These are phyloP conservation scores for Cyclocybe aegerita DNA, from an alignment of 768 basidiomycete species.

Conservation along the genomic window DNA sequence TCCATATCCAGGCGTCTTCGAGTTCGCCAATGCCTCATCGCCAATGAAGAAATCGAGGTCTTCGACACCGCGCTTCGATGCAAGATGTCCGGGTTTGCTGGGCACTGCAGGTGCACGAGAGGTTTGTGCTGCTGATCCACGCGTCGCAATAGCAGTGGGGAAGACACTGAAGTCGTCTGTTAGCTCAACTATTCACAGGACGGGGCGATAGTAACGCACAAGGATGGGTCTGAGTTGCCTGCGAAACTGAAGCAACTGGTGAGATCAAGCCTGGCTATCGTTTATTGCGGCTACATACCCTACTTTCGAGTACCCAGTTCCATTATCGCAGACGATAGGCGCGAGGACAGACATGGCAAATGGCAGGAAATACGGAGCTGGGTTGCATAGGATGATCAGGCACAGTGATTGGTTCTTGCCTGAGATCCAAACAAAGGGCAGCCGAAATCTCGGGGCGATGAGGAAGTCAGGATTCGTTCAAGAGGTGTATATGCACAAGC, in stretches of 20 bases:
- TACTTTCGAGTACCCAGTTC: slow-evolving; percentile 96
- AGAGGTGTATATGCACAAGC: not conserved
- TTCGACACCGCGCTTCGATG: slow-evolving; percentile 95
- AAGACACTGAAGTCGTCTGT: slow-evolving; percentile 65
- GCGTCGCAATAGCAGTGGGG: slow-evolving; percentile 94
- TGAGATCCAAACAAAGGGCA: not conserved
- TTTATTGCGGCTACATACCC: slow-evolving; percentile 55
- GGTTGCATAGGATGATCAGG: no score
- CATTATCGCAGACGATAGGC: slow-evolving; percentile 97
- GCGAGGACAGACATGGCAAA: slow-evolving; percentile 77
- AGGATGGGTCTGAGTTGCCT: slow-evolving; percentile 98
- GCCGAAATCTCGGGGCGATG: not conserved
- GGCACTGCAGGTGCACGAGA: slow-evolving; percentile 79
- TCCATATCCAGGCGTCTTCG: slow-evolving; percentile 91
- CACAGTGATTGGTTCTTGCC: no score
- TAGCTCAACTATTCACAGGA: slow-evolving; percentile 5
- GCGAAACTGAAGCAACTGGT: slow-evolving; percentile 66
- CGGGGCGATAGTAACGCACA: slow-evolving; percentile 51
- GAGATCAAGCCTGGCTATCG: not conserved
- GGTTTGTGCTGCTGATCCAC: slow-evolving; percentile 63
- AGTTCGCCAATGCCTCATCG: slow-evolving; percentile 94
- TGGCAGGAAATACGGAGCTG: not conserved
- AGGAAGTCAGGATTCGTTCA: not conserved
- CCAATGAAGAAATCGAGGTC: slow-evolving; percentile 99
- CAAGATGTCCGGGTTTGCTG: slow-evolving; percentile 85